Conservation (phyloP, 257 asterid genomes). For the Solanum appendiculatum region DNA sequence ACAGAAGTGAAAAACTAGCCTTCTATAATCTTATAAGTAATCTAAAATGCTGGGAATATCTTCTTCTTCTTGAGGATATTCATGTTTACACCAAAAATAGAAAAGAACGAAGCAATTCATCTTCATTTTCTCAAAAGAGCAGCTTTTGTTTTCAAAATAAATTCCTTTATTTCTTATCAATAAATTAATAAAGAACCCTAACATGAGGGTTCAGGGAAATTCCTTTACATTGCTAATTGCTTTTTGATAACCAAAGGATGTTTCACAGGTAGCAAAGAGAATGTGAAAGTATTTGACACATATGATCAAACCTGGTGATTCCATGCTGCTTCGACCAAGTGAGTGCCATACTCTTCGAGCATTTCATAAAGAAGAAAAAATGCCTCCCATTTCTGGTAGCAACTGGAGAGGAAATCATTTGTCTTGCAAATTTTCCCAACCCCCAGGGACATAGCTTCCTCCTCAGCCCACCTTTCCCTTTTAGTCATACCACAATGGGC, state of each 20-base stretch:
- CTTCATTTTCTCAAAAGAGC: too few relatives aligned
- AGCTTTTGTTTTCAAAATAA: too few relatives aligned
- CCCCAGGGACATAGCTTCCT: conserved; percentile 85
- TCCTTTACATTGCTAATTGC: neutral
- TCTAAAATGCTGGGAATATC: too few relatives aligned
- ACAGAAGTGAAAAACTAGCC: too few relatives aligned
- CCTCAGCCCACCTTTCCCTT: conserved; percentile 80
- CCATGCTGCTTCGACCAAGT: conserved; percentile 99
- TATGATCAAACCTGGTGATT: conserved; percentile 66
- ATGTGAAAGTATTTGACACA: neutral
- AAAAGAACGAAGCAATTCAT: too few relatives aligned
- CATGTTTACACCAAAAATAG: too few relatives aligned
- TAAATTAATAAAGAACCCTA: neutral
- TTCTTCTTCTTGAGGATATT: too few relatives aligned
- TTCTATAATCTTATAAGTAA: too few relatives aligned
- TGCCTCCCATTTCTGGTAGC: conserved; percentile 74
- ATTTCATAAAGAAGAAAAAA: conserved; percentile 86
- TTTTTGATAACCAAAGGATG: neutral
- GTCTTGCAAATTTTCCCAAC: conserved; percentile 52
- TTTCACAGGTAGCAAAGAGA: neutral
- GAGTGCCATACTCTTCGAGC: conserved; percentile 98
- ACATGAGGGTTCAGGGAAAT: neutral
- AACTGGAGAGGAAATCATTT: conserved; percentile 25
- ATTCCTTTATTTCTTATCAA: neutral
- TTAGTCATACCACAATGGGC: conserved; percentile 35